phyloP scores from a whole-genome alignment of 768 basidiomycete genomes.

The Arthromyces matolae region DNA sequence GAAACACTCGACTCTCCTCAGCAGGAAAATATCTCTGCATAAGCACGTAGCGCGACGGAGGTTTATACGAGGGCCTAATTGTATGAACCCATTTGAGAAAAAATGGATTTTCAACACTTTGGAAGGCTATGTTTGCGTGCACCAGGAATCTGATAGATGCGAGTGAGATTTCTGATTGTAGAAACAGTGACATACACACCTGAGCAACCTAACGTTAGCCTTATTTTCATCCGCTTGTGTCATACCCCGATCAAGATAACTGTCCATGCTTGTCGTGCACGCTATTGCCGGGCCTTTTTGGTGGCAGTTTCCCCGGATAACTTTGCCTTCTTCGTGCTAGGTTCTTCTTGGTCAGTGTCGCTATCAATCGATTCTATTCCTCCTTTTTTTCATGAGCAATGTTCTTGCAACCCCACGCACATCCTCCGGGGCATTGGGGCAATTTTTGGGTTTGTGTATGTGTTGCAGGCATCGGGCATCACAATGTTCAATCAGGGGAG shows the following conservation, averaged over 20 bases:
- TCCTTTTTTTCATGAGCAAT: neutral
- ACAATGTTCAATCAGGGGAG: conserved; percentile 1
- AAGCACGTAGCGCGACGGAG: no score
- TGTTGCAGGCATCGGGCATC: conserved; percentile 4
- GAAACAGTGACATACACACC: no score
- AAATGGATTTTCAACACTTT: no score
- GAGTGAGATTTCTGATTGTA: no score
- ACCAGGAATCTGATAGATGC: no score
- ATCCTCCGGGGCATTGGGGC: conserved; percentile 2
- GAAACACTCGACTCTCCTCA: neutral
- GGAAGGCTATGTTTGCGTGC: no score
- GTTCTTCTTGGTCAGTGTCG: neutral
- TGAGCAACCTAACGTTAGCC: no score
- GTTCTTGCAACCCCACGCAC: neutral
- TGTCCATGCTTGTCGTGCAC: no score
- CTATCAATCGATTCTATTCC: neutral
- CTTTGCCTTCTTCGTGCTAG: neutral
- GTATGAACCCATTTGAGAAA: no score
- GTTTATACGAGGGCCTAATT: no score
- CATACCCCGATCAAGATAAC: no score
- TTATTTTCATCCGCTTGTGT: no score
- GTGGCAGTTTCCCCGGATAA: neutral
- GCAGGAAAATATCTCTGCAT: conserved; percentile 5
- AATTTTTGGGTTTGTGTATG: conserved; percentile 3
- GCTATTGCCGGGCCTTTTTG: neutral